Conservation (phyloP, 75 land plant species). For the Isoetes taiwanensis region DNA sequence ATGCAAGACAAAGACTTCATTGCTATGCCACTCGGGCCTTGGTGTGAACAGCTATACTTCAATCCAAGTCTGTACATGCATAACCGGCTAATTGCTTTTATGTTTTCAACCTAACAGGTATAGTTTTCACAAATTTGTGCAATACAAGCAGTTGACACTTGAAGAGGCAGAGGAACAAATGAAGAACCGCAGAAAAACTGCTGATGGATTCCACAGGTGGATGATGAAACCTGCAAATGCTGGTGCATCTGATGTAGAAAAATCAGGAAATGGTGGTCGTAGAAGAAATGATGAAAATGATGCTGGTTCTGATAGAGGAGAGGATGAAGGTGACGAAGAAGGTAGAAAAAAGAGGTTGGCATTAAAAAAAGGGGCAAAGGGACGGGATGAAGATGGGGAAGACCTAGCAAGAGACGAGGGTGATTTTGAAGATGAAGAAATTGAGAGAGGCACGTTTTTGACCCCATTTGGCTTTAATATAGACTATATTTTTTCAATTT, state of each 20-base stretch:
- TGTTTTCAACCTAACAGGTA: conserved; percentile 34
- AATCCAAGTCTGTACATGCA: not conserved
- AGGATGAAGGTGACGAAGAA: conserved; percentile 81
- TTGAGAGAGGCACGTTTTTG: conserved; percentile 59
- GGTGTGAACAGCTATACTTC: conserved; percentile 33
- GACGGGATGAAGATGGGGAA: conserved; percentile 73
- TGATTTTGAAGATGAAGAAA: conserved; percentile 73
- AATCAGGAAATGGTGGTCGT: conserved; percentile 15
- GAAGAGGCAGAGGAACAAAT: conserved; percentile 99
- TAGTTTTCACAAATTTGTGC: conserved; percentile 86
- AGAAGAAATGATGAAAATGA: conserved; percentile 37
- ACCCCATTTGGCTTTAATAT: not conserved
- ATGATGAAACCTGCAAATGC: conserved; percentile 95
- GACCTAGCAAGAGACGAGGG: conserved; percentile 51
- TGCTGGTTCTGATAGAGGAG: conserved; percentile 52
- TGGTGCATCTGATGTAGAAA: conserved; percentile 72
- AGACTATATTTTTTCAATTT: not conserved
- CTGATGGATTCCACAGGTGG: conserved; percentile 97
- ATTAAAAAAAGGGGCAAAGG: conserved; percentile 39
- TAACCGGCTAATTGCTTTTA: not conserved
- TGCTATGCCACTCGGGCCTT: conserved; percentile 88
- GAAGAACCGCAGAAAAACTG: conserved; percentile 79
- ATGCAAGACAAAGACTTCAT: conserved; percentile 78
- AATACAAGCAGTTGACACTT: conserved; percentile 93
- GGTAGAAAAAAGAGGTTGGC: conserved; percentile 61